Evolutionary conservation across 345 rosid species (phyloP).

Genomic region (Lagerstroemia speciosa): DNA sequence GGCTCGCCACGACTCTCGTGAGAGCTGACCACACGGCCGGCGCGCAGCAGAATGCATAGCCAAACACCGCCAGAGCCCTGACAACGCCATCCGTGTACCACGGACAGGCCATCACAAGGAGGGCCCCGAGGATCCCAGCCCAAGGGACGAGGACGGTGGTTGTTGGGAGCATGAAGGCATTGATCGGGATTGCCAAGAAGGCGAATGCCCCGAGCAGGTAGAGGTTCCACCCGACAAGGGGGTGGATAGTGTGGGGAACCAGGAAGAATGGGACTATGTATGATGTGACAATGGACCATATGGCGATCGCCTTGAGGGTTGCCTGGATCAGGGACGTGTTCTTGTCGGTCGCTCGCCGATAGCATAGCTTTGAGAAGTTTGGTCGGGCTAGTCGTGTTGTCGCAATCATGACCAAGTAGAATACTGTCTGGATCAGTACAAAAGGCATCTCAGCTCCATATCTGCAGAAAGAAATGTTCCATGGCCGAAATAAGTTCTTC

Average conservation of each 20-base stretch:
- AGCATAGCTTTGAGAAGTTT: constrained; percentile 70
- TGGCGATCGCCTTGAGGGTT: constrained; percentile 47
- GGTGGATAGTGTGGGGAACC: constrained; percentile 73
- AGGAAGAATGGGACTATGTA: constrained; percentile 64
- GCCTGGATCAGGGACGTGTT: constrained; percentile 38
- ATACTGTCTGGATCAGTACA: constrained; percentile 42
- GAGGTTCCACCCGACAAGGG: constrained; percentile 67
- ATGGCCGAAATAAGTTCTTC: no score
- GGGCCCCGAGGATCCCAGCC: constrained; percentile 57
- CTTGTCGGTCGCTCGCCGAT: constrained; percentile 43
- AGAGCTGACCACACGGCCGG: constrained; percentile 58
- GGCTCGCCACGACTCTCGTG: constrained; percentile 44
- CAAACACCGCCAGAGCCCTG: constrained; percentile 62
- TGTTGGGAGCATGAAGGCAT: constrained; percentile 56
- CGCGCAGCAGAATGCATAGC: constrained; percentile 64
- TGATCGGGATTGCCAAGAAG: constrained; percentile 48
- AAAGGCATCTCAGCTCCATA: constrained; percentile 67
- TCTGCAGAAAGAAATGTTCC: constrained; percentile 22
- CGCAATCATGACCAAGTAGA: constrained; percentile 51
- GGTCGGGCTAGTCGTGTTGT: constrained; percentile 60
- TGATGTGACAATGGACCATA: constrained; percentile 70
- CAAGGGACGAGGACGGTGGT: constrained; percentile 48
- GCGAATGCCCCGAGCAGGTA: constrained; percentile 67
- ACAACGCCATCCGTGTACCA: constrained; percentile 59
- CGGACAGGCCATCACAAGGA: constrained; percentile 77